These are phyloP conservation scores for Lactarius sanguifluus DNA, from an alignment of 768 basidiomycete species.

Conservation along the genomic window DNA sequence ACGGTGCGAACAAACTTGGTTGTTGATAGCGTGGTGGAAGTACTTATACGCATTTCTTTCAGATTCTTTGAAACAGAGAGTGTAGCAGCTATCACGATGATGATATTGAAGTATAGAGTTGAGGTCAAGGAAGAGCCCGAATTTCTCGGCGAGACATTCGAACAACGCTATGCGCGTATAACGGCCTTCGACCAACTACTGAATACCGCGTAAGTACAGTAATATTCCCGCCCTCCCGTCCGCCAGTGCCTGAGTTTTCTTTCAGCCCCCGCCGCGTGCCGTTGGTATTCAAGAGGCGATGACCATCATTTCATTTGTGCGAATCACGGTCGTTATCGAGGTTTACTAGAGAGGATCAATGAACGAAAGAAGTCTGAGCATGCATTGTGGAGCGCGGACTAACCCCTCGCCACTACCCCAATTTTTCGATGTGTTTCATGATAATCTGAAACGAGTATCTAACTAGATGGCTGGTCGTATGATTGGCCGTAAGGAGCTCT, in stretches of 20 bases:
- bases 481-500: not conserved
- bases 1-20: constrained; percentile 17
- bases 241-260: not conserved
- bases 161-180: constrained; percentile 39
- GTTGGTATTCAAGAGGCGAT: constrained; percentile 29
- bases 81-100: constrained; percentile 46
- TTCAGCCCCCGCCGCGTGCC: constrained; percentile 28
- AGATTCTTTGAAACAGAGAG: constrained; percentile 53
- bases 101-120: constrained; percentile 48
- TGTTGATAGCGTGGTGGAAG: not conserved
- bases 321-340: too few relatives aligned
- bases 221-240: not conserved
- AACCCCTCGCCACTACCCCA: not conserved
- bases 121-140: constrained; percentile 50
- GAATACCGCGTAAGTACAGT: not conserved
- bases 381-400: not conserved
- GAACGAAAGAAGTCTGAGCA: not conserved
- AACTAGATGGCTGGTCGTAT: not conserved
- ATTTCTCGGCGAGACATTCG: constrained; percentile 46
- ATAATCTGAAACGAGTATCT: not conserved
- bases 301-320: not conserved
- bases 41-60: not conserved
- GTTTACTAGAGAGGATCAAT: not conserved
- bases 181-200: not conserved
- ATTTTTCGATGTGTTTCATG: not conserved